phyloP scores from a whole-genome alignment of 306 rosid genomes.

The Dryas octopetala region DNA sequence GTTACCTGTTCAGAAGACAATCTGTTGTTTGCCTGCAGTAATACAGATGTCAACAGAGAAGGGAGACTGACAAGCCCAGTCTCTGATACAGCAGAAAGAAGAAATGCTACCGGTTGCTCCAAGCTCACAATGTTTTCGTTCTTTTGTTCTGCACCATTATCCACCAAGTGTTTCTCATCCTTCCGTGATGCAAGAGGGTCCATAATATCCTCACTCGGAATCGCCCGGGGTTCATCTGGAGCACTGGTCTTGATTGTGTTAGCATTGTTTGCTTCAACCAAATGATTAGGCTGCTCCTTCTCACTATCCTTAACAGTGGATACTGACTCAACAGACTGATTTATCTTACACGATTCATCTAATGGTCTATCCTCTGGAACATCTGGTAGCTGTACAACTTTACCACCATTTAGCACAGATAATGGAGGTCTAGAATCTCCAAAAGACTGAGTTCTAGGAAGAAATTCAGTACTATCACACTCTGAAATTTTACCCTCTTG shows the following conservation, averaged over 20 bases:
- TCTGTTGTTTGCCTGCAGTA: slow-evolving; percentile 93
- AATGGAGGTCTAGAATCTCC: slow-evolving; percentile 45
- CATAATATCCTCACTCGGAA: slow-evolving; percentile 33
- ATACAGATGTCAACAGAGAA: slow-evolving; percentile 88
- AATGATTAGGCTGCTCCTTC: slow-evolving; percentile 42
- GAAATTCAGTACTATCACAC: slow-evolving; percentile 36
- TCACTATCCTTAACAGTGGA: slow-evolving; percentile 37
- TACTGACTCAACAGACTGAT: slow-evolving; percentile 38
- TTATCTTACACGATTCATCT: slow-evolving; percentile 46
- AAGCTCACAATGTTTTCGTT: slow-evolving; percentile 39
- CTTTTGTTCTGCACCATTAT: slow-evolving; percentile 40
- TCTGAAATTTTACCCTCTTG: slow-evolving; percentile 45
- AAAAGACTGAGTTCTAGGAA: slow-evolving; percentile 26
- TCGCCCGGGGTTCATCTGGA: slow-evolving; percentile 41
- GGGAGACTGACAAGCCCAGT: slow-evolving; percentile 96
- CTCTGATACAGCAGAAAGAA: slow-evolving; percentile 82
- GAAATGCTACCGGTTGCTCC: slow-evolving; percentile 68
- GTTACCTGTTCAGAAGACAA: slow-evolving; percentile 85
- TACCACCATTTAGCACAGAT: slow-evolving; percentile 40
- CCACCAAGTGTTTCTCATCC: slow-evolving; percentile 50
- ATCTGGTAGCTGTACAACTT: slow-evolving; percentile 54
- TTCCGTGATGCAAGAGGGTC: slow-evolving; percentile 43
- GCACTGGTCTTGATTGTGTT: slow-evolving; percentile 29
- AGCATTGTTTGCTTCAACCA: slow-evolving; percentile 36
- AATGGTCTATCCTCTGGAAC: slow-evolving; percentile 78